Base-by-base conservation (phyloP, 352 stramenopile species). In the Phytophthora sp. region DNA sequence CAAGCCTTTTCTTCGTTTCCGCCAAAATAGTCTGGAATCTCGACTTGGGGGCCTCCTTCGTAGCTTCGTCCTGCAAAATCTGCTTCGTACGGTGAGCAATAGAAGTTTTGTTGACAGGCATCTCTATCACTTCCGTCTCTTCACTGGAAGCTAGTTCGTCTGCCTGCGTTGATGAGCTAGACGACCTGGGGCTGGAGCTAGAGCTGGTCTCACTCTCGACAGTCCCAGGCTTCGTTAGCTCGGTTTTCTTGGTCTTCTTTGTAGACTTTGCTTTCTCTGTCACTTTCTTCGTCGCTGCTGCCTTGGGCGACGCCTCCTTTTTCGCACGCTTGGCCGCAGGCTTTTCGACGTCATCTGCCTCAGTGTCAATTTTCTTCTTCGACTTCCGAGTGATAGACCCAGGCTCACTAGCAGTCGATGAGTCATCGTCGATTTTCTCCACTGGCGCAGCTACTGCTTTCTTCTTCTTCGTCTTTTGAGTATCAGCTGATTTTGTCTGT, bases 1-100 rank as follows among this genome's bases (percentile, higher is more conserved):
- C 73, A 23, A 90, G 59, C 26, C 56, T 59, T 38, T 76, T 74
- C 54, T 60, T 69, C 15, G 66, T 82, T 0, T 65, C 66, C 15
- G 61, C 71, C 11, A 90, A 50, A 18, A 78, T 86, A n/a, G 82
- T 71, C 49, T 74, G 33, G 42, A 91, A 89, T 39, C 51, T 60
- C 38, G 73, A 65, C 24, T 65, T 51, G 2, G 33, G 15, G 6
- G 31, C 15, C 20, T 57, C 26, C 23, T 67, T 70, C 24, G 18
- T 41, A 39, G 70, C 54, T 36, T 56, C 35, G 18, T 42, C 53
- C 13, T 27, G 21, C 26, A 49, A 21, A 35, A 60, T 60, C 30
- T 31, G 24, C 57, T 57, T 71, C 9, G 24, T 26, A 45, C 30
- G 38, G 20, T 18, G 31, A 31, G 18, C 18, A 45, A 20, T 20